Percentiles rank a stretch among this genome's conserved stretches.
phyloP scores from a whole-genome alignment of 2,329 filamentous ascomycete species.

The Alternaria dauci region DNA sequence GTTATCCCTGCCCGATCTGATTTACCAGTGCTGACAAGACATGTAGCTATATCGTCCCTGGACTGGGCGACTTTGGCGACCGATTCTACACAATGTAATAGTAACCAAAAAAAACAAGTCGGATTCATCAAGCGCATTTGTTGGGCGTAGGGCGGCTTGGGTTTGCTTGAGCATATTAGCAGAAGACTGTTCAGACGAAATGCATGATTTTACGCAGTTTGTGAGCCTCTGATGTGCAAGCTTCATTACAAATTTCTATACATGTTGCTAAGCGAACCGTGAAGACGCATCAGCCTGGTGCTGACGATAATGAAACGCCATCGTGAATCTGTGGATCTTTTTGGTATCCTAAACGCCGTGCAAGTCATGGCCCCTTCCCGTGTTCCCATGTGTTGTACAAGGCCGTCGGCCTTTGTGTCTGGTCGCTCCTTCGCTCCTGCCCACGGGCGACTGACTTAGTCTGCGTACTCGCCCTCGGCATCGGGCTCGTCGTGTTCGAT shows the following conservation, averaged over 20 bases:
- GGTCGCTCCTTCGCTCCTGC: neutral
- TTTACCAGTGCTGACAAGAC: neutral
- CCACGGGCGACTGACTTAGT: conserved; percentile 16
- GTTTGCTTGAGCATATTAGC: conserved; percentile 17
- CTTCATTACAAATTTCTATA: conserved; percentile 2
- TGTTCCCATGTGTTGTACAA: conserved; percentile 25
- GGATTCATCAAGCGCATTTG: conserved; percentile 16
- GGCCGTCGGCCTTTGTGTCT: conserved; percentile 4
- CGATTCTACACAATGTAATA: conserved; percentile 88
- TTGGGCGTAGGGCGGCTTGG: conserved; percentile 13
- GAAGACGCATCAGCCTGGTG: conserved; percentile 4
- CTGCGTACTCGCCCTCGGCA: conserved; percentile 50
- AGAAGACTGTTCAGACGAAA: conserved; percentile 1
- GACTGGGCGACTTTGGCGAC: conserved; percentile 94
- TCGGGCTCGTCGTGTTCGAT: conserved; percentile 52
- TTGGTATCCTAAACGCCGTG: conserved; percentile 40
- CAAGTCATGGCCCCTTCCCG: conserved; percentile 20
- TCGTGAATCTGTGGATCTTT: conserved; percentile 18
- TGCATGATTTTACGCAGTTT: neutral
- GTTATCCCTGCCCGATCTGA: conserved; percentile 44
- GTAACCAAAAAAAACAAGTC: neutral
- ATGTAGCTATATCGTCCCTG: conserved; percentile 88
- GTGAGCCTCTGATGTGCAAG: neutral
- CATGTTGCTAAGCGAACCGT: conserved; percentile 3
- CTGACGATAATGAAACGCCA: conserved; percentile 11